Percentiles rank a stretch among this genome's conserved stretches.
Conservation (phyloP, 805 yeast genomes). For the Starmerella cellae region DNA sequence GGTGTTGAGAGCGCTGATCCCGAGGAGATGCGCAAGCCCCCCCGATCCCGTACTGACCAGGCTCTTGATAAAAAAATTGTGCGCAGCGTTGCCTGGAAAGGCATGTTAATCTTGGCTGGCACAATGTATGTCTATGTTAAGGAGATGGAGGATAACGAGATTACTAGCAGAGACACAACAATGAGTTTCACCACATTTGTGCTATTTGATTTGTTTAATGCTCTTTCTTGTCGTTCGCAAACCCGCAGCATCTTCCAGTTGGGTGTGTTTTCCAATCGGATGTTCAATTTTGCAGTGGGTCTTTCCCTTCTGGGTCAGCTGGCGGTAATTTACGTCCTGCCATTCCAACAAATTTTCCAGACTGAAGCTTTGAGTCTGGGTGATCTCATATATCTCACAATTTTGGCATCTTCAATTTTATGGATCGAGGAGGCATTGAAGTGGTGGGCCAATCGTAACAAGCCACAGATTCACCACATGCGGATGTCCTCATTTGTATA, state of each 20-base stretch:
- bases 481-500: constrained; percentile 2
- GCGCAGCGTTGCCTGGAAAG: constrained; percentile 62
- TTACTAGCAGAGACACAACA: constrained; percentile 92
- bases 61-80: constrained; percentile 62
- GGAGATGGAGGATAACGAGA: constrained; percentile 70
- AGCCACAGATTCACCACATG: constrained; percentile 8
- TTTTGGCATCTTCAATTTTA: constrained; percentile 67
- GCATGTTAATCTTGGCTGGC: constrained; percentile 64
- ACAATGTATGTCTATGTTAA: constrained; percentile 74
- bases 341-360: constrained; percentile 83
- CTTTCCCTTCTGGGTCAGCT: constrained; percentile 82
- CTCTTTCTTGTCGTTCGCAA: constrained; percentile 80
- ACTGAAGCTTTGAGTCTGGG: constrained; percentile 72
- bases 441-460: constrained; percentile 23
- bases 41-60: constrained; percentile 74
- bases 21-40: constrained; percentile 93
- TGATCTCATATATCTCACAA: constrained; percentile 52
- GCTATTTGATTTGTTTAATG: constrained; percentile 91
- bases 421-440: constrained; percentile 76
- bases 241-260: constrained; percentile 70
- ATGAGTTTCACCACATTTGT: constrained; percentile 98
- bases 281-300: constrained; percentile 88
- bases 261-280: constrained; percentile 63
- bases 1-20: constrained; percentile 97
- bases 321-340: constrained; percentile 86